These are phyloP conservation scores for Aureobasidium sp. DNA, from an alignment of 2,329 filamentous ascomycete genomes.

Conservation along the genomic window DNA sequence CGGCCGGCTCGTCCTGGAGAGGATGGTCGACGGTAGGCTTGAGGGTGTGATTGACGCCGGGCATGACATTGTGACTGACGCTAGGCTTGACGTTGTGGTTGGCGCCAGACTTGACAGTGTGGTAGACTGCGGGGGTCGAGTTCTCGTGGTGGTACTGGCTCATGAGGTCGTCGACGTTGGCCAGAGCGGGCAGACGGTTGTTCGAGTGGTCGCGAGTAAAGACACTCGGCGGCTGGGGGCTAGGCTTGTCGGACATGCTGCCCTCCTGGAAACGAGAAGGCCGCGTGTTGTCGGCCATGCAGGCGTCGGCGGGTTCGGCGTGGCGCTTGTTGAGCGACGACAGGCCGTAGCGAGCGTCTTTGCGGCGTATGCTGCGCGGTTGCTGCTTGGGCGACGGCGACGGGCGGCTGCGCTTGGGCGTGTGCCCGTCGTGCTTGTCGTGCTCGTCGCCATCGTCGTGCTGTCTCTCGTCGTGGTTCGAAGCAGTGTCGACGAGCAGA, in stretches of 20 bases:
- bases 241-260: conserved; percentile 76
- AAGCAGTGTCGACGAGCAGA: neutral
- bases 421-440: neutral
- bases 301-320: conserved; percentile 14
- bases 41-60: neutral
- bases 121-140: neutral
- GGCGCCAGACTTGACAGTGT: neutral
- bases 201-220: conserved; percentile 44
- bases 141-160: conserved; percentile 26
- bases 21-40: neutral
- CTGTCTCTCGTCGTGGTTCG: neutral
- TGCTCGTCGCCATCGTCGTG: neutral
- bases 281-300: conserved; percentile 25
- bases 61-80: neutral
- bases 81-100: neutral
- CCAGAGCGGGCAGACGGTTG: conserved; percentile 20
- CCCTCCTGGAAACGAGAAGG: conserved; percentile 66
- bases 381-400: conserved; percentile 16
- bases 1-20: neutral
- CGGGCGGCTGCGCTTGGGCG: conserved; percentile 14
- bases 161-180: conserved; percentile 31
- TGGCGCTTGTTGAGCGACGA: conserved; percentile 28
- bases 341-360: conserved; percentile 26
- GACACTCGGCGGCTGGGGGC: conserved; percentile 58
- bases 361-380: conserved; percentile 24